Base-by-base conservation (phyloP, 306 rosid species). In the Acacia confusa region DNA sequence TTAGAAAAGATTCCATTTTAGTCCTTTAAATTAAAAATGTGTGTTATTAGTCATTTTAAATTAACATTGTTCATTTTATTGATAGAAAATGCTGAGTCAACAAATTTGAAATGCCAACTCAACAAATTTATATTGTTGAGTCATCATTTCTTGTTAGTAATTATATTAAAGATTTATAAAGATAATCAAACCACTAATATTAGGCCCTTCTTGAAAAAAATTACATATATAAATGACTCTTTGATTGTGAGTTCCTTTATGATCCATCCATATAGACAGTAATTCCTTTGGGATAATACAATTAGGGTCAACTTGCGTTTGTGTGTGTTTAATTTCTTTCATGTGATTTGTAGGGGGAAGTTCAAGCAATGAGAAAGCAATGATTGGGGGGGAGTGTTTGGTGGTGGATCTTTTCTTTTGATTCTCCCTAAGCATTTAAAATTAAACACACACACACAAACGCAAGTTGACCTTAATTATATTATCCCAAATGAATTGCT, bases 331-430 rank as follows among this genome's bases (percentile, higher is more conserved):
- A 55, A 24, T 60, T 25, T 25, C 14, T 24, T 60, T 60, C 0
- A 6, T 28, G 38, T 28, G 68, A 63, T 58, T 32, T 68, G 78
- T 17, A 74, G 88, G 81, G 41, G 74, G 81, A 69, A 74, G 79
- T 65, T 82, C 86, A 79, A 82, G 70, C 79, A 86, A 82, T 77
- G 89, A 88, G 32, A 70, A 82, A 75, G 79, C 80, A 36, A 88
- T 91, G 71, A 88, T 91, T 71, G 95, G 90, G 32, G 90, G 32
- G 90, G 87, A 12, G 88, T 32, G n/a, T 85, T 75, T 70, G 95
- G 92, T 80, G 90, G 89, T 69, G 89, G 13, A 67, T 86, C 57
- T 52, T 78, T 74, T 69, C 36, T 84, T 72, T 9, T 80, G 38
- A 75, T 88, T 73, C 44, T 89, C 47, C 44, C 4, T 30, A 2